Conservation (phyloP, 495 filamentous ascomycete genomes). For the Penicillium mononematosum region DNA sequence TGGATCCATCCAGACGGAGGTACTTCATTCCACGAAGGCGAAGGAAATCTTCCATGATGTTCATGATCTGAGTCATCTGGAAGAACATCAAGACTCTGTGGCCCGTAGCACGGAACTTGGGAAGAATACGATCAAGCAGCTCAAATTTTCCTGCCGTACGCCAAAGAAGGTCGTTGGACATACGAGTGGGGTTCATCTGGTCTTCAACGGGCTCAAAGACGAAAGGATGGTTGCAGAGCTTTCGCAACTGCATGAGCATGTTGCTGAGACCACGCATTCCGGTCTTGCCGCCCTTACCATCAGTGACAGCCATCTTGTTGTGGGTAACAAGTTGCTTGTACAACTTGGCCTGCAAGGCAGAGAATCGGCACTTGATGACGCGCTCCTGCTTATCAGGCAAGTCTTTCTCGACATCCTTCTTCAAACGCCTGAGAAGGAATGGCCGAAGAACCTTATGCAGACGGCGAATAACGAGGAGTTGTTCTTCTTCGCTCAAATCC, state of each 20-base stretch:
- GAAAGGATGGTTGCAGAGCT: constrained; percentile 98
- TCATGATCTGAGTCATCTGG: constrained; percentile 99
- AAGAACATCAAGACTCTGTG: constrained; percentile 99
- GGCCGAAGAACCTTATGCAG: constrained; percentile 96
- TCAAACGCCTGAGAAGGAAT: constrained; percentile 95
- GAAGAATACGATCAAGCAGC: constrained; percentile 84
- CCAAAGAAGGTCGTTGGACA: constrained; percentile 92
- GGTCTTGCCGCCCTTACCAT: constrained; percentile 94
- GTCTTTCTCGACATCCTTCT: constrained; percentile 99
- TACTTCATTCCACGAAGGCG: constrained; percentile 78
- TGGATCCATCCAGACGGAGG: constrained; percentile 90
- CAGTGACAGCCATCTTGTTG: constrained; percentile 89
- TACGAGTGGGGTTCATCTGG: constrained; percentile 87
- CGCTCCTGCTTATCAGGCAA: constrained; percentile 97
- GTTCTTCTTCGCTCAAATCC: constrained; percentile 98
- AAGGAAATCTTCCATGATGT: constrained; percentile 99
- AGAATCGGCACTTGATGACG: constrained; percentile 98
- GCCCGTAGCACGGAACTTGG: constrained; percentile 84
- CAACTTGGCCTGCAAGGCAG: constrained; percentile 84
- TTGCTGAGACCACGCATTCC: constrained; percentile 95
- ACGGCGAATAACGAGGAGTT: constrained; percentile 95
- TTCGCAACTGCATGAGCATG: constrained; percentile 99
- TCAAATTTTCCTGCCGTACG: constrained; percentile 97
- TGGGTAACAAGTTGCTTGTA: constrained; percentile 96
- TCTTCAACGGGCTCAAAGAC: constrained; percentile 97